Conservation (phyloP, 2,329 filamentous ascomycete genomes). For the Aspergillus sp. region DNA sequence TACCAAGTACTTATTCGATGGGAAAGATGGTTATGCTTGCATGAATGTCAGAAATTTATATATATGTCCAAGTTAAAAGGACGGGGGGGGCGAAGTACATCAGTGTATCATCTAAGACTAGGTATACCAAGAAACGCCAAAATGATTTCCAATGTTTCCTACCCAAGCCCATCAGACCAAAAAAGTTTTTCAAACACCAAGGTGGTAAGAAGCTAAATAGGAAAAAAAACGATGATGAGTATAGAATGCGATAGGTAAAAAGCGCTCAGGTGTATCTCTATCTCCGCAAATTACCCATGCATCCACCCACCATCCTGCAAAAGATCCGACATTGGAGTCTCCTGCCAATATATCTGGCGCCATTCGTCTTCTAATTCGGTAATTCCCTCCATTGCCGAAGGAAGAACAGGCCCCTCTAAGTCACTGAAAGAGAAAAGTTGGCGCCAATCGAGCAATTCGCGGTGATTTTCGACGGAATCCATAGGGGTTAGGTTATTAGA, state of each 20-base stretch:
- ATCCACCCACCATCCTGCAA: conserved; percentile 43
- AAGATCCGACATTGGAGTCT: conserved; percentile 43
- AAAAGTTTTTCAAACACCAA: no score
- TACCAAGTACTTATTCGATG: neutral
- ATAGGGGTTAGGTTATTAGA: conserved; percentile 27
- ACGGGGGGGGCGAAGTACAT: no score
- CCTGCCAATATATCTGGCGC: conserved; percentile 47
- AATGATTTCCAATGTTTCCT: no score
- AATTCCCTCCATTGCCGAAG: conserved; percentile 39
- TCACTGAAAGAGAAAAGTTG: conserved; percentile 44
- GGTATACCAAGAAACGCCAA: no score
- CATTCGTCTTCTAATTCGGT: conserved; percentile 45
- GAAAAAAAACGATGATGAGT: no score
- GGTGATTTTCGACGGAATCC: conserved; percentile 33
- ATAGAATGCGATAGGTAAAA: neutral
- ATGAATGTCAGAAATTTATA: neutral
- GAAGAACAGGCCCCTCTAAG: conserved; percentile 36
- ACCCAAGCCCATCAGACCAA: no score
- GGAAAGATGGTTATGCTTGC: neutral
- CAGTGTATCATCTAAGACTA: no score
- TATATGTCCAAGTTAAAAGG: neutral
- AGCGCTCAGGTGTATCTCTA: neutral
- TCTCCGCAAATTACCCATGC: conserved; percentile 19
- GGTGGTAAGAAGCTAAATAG: no score
- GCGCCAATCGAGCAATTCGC: conserved; percentile 42